Evolutionary conservation across 2,329 filamentous ascomycete species (phyloP).

Genomic region (Neonectria ditissima): DNA sequence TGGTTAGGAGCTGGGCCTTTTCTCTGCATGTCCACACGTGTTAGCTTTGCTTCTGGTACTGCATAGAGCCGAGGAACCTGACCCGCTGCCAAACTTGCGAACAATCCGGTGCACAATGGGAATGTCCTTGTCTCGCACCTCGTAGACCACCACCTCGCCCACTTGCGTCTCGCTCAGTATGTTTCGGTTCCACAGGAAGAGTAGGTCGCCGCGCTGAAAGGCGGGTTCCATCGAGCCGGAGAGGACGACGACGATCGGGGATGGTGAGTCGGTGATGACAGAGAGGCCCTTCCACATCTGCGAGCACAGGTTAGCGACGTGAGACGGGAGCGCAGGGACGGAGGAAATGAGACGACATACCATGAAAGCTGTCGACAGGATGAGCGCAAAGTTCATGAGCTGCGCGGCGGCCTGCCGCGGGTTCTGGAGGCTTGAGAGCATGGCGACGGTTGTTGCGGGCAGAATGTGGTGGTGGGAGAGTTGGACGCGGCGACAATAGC

Average conservation of each 20-base stretch:
- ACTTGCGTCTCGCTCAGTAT: slow-evolving; percentile 66
- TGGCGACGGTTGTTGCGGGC: slow-evolving; percentile 49
- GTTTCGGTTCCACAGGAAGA: slow-evolving; percentile 82
- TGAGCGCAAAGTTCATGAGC: slow-evolving; percentile 89
- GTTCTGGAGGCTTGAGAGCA: slow-evolving; percentile 78
- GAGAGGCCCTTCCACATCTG: slow-evolving; percentile 90
- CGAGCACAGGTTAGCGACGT: slow-evolving; percentile 17
- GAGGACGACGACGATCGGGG: slow-evolving; percentile 85
- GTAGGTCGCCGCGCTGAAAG: slow-evolving; percentile 81
- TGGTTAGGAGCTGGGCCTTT: slow-evolving; percentile 84
- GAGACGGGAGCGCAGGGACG: slow-evolving; percentile 22
- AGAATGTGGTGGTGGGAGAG: neutral
- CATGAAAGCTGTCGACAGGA: slow-evolving; percentile 94
- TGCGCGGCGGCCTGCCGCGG: slow-evolving; percentile 85
- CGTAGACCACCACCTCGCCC: slow-evolving; percentile 74
- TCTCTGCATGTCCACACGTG: slow-evolving; percentile 51
- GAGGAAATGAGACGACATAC: slow-evolving; percentile 53
- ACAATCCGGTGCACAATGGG: slow-evolving; percentile 96
- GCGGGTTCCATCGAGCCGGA: slow-evolving; percentile 88
- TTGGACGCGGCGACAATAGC: slow-evolving; percentile 3
- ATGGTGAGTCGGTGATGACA: slow-evolving; percentile 79
- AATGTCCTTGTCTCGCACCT: slow-evolving; percentile 93
- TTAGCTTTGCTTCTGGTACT: slow-evolving; percentile 14
- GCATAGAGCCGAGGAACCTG: slow-evolving; percentile 39
- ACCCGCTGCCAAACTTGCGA: slow-evolving; percentile 74